Evolutionary conservation across 805 yeast genomes (phyloP), one percentile per base, ranked within the genome.

Genomic region (Torulaspora franciscae): DNA sequence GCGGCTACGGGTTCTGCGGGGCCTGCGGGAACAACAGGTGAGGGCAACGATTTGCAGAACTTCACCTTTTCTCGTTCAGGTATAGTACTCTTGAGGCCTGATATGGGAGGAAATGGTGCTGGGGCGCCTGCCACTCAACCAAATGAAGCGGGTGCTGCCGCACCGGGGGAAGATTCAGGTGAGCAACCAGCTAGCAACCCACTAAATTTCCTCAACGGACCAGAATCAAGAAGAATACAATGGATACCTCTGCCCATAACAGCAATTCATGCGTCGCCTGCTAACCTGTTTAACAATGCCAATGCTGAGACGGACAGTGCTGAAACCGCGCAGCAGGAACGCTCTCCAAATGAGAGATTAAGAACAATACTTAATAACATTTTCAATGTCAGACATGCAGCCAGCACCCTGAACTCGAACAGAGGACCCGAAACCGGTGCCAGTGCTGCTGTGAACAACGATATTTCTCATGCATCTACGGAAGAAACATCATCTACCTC

Each of bases 351-450:
- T 35, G 59, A 58, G 23, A 50, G 64, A 34, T 45, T 59, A 8
- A 54, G 62, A 41, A 38, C 49, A 10, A 47, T 59, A 9, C 36
- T 61, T 13, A 53, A 57, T 32, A 56, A 56, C 37, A 40, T 59
- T 6, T 57, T 59, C 32, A 52, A 42, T 43, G 34, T 43, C 7
- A 46, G 44, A 17, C 49, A 46, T 6, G 27, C 43, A 8, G 49
- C 44, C 10, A 42, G 29, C 25, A 42, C 43, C 37, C 17, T 29
- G 19, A 37, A 42, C 9, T 8, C 25, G 13, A 34, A 34, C 24
- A 24, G 24, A 10, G 32, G 15, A 15, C 8, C 24, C 7, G 24
- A 22, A 14, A n/a, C 32, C 8, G 7, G 23, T n/a, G 24, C 11
- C 17, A 13, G 19, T n/a, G 3, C 36, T 10, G 4, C 24, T 19